phyloP scores from a whole-genome alignment of 257 asterid species.

The Solanum virginianum region DNA sequence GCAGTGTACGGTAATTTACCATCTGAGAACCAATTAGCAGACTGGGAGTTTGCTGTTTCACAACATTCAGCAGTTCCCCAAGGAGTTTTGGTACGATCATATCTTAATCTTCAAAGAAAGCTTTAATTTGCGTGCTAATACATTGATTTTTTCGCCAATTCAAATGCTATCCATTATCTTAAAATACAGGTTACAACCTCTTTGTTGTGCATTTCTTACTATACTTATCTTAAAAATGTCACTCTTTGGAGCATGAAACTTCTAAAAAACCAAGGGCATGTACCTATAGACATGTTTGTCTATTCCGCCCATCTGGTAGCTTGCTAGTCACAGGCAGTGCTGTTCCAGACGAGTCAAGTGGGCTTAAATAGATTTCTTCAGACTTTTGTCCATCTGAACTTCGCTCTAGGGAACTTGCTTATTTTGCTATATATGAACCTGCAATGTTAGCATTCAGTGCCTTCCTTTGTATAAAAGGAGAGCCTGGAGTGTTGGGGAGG shows the following conservation, averaged over 20 bases:
- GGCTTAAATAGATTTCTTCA: not conserved
- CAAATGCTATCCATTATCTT: not conserved
- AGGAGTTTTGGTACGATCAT: constrained; percentile 28
- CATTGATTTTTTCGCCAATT: not conserved
- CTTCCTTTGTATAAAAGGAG: not conserved
- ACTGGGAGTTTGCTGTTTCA: constrained; percentile 91
- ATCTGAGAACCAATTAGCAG: constrained; percentile 66
- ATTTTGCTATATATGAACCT: not conserved
- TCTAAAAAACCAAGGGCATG: not conserved
- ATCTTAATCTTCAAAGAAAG: not conserved
- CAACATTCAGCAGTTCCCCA: constrained; percentile 66
- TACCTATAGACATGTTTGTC: not conserved
- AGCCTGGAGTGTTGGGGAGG: not conserved
- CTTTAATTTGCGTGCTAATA: not conserved
- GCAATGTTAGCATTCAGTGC: not conserved
- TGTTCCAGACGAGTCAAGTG: not conserved
- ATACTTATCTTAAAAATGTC: not conserved
- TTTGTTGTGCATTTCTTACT: not conserved
- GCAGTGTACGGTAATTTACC: constrained; percentile 94
- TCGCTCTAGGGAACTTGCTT: not conserved
- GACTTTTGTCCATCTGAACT: not conserved
- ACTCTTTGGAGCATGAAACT: not conserved
- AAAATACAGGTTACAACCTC: not conserved
- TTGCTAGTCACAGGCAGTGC: not conserved
- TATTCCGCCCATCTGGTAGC: not conserved